Percentiles rank a stretch among this genome's conserved stretches.
Conservation (phyloP, 768 basidiomycete genomes). For the Auricularia sp. region DNA sequence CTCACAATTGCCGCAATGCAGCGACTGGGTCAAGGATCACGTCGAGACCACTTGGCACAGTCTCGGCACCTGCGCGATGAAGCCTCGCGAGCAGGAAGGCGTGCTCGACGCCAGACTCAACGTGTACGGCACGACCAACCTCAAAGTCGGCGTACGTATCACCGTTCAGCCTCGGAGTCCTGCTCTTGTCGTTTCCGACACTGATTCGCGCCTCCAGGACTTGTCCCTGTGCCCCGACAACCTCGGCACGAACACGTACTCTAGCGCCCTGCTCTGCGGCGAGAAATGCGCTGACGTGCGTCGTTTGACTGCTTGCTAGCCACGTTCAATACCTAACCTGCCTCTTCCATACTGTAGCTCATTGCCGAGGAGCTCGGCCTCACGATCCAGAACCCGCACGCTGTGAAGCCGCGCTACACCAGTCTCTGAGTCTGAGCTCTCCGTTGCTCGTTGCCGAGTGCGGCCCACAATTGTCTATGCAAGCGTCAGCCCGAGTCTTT, state of each 20-base stretch:
- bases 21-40: conserved; percentile 29
- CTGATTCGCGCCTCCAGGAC: conserved; percentile 22
- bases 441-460: background rate
- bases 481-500: too few relatives aligned
- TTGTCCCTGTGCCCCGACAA: conserved; percentile 71
- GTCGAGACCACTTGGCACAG: conserved; percentile 76
- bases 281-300: conserved; percentile 49
- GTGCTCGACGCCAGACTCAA: conserved; percentile 55
- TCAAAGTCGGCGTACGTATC: conserved; percentile 38
- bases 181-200: too few relatives aligned
- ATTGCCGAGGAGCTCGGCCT: conserved; percentile 56
- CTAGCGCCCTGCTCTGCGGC: conserved; percentile 56
- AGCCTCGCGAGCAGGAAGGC: conserved; percentile 54
- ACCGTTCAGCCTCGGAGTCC: too few relatives aligned
- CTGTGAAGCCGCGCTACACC: conserved; percentile 19
- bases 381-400: conserved; percentile 53
- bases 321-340: too few relatives aligned
- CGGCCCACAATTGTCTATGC: background rate
- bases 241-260: conserved; percentile 49
- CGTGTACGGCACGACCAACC: conserved; percentile 54
- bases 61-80: conserved; percentile 46
- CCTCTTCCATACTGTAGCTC: conserved; percentile 16
- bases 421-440: background rate
- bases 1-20: too few relatives aligned
- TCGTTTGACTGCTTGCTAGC: too few relatives aligned